Percentiles rank a stretch among this genome's conserved stretches.
These are phyloP conservation scores for Xylariaceae sp. DNA, from an alignment of 2,329 filamentous ascomycete genomes.

Conservation along the genomic window DNA sequence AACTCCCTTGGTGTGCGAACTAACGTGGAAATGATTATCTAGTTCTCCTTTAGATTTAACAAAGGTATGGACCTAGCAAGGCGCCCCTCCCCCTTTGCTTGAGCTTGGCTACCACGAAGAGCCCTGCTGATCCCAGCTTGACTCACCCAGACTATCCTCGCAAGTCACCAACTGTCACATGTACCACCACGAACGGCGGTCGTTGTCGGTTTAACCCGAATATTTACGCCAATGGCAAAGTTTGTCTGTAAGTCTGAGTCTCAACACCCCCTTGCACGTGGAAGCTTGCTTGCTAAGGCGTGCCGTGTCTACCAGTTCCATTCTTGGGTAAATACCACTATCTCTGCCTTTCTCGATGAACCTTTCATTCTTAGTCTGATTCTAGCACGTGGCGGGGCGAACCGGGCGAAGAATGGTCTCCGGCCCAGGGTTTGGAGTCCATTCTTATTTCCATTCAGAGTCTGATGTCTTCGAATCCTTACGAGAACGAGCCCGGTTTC, in stretches of 20 bases:
- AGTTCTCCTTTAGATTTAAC: constrained; percentile 74
- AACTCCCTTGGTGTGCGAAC: constrained; percentile 10
- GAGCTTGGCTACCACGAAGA: neutral
- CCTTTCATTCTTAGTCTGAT: constrained; percentile 13
- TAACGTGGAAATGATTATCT: constrained; percentile 23
- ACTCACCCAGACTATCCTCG: constrained; percentile 69
- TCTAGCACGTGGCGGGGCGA: constrained; percentile 86
- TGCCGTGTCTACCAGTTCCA: constrained; percentile 54
- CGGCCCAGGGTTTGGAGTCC: constrained; percentile 90
- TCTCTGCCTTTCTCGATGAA: constrained; percentile 1
- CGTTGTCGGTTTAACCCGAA: constrained; percentile 92
- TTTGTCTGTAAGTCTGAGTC: constrained; percentile 76
- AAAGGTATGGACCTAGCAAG: constrained; percentile 48
- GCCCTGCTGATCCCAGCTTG: constrained; percentile 8
- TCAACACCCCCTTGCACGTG: constrained; percentile 19
- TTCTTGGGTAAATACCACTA: constrained; percentile 61
- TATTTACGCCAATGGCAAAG: constrained; percentile 85
- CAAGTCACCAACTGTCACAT: constrained; percentile 56
- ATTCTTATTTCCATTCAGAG: constrained; percentile 94
- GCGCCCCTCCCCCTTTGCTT: neutral
- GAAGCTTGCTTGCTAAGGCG: constrained; percentile 6
- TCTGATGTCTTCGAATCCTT: constrained; percentile 87
- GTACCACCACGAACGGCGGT: constrained; percentile 83
- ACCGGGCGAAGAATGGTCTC: constrained; percentile 90
- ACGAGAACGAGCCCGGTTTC: constrained; percentile 93